These are phyloP conservation scores for Ascochyta clinopodiicola DNA, from an alignment of 2,329 filamentous ascomycete genomes.

Conservation along the genomic window DNA sequence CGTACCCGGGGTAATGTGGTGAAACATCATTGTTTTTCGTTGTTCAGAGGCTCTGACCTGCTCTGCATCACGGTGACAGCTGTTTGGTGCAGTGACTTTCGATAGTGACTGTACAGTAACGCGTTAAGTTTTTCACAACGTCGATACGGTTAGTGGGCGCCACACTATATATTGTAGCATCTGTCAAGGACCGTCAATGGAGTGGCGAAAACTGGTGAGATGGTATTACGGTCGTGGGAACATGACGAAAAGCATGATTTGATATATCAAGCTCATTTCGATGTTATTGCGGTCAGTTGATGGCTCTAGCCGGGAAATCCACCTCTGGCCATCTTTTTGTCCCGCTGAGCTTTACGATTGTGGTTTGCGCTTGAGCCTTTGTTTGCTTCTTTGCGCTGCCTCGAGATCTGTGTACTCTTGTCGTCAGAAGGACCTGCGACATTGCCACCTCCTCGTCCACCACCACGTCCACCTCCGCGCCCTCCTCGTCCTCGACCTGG, in stretches of 20 bases:
- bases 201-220: no score
- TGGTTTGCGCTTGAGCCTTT: slow-evolving; percentile 87
- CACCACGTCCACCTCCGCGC: slow-evolving; percentile 34
- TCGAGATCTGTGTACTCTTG: slow-evolving; percentile 73
- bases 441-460: slow-evolving; percentile 54
- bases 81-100: no score
- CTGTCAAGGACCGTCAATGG: no score
- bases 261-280: background rate
- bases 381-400: slow-evolving; percentile 79
- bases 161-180: no score
- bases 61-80: no score
- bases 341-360: slow-evolving; percentile 75
- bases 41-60: no score
- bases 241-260: background rate
- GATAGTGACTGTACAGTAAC: no score
- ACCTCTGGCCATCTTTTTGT: slow-evolving; percentile 66
- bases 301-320: slow-evolving; percentile 53
- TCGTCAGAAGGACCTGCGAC: slow-evolving; percentile 71
- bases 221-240: no score
- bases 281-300: background rate
- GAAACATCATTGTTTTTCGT: no score
- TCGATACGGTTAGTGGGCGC: no score
- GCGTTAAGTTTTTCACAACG: no score
- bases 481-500: slow-evolving; percentile 45
- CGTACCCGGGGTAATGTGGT: no score